Base-by-base conservation (phyloP, 257 asterid genomes). In the Solanum chmielewskii region DNA sequence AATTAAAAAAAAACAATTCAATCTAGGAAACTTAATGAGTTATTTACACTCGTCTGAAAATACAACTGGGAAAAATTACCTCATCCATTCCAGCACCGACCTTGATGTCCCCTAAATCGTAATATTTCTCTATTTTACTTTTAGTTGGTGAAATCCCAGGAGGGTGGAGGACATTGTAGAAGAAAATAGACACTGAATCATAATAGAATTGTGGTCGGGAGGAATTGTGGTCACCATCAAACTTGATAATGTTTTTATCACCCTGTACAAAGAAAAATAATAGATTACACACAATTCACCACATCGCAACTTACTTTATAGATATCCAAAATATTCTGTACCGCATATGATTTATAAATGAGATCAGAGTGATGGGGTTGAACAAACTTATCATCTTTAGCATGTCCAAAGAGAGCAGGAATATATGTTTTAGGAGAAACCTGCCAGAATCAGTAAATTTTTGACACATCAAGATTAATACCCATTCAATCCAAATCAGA, bases 171-270 rank as follows among this genome's bases (percentile, higher is more conserved):
- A 95, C 95, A 88, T 94, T 94, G 88, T 90, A 93, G 94, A 97
- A 97, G 93, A 97, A 97, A 47, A 94, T 93, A 39, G 98, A 94
- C 27, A 97, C 99, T 23, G 98, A 95, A 90, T 97, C 99, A 89
- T 95, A 94, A 88, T 92, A 97, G 90, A 93, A 93, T 86, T 97
- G 98, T 73, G 99, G 99, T 33, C 99, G 96, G 64, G 98, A 92
- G 84, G 99, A 97, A 91, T 97, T 97, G 93, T 97, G 99, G 86
- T 97, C 99, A 41, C 99, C 99, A 86, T 94, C 98, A 90, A 97
- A 97, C 93, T 94, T 97, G 90, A 97, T 93, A 29, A 97, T 93
- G 74, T 94, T 94, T 90, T 95, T 97, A 91, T 97, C 98, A 88
- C 99, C 99, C 99, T 97, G 98, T 88, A 90, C 64, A 23, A 71